Percentiles rank a stretch among this genome's conserved stretches.
phyloP scores from a whole-genome alignment of 2,329 filamentous ascomycete species.

The Cladosporium sp. region DNA sequence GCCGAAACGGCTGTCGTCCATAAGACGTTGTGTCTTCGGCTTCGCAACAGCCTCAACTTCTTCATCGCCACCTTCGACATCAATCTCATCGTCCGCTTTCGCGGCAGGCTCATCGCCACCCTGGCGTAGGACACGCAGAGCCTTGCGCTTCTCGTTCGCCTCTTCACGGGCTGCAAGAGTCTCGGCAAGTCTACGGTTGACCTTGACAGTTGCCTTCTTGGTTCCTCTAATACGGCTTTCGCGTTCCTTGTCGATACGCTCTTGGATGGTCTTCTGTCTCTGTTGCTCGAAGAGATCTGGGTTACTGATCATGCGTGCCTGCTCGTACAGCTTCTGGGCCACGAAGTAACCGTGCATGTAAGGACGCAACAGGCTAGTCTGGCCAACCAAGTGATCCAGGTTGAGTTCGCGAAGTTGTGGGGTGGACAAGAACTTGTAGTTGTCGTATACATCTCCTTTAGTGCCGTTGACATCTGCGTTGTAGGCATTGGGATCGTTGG shows the following conservation, averaged over 20 bases:
- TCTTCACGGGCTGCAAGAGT: slow-evolving; percentile 68
- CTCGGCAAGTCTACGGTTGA: slow-evolving; percentile 76
- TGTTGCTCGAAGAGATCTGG: slow-evolving; percentile 94
- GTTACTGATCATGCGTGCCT: slow-evolving; percentile 88
- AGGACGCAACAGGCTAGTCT: slow-evolving; percentile 82
- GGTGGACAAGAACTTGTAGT: slow-evolving; percentile 95
- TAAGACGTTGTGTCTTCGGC: slow-evolving; percentile 50
- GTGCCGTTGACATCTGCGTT: slow-evolving; percentile 40
- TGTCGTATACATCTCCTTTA: slow-evolving; percentile 83
- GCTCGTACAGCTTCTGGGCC: slow-evolving; percentile 90
- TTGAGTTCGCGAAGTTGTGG: slow-evolving; percentile 83
- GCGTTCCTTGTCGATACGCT: slow-evolving; percentile 96
- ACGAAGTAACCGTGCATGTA: slow-evolving; percentile 99
- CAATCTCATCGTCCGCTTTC: slow-evolving; percentile 51
- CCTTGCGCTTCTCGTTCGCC: slow-evolving; percentile 55
- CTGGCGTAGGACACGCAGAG: slow-evolving; percentile 55
- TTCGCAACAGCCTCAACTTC: slow-evolving; percentile 32
- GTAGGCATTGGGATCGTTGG: slow-evolving; percentile 61
- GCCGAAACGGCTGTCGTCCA: slow-evolving; percentile 84
- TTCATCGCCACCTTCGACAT: slow-evolving; percentile 41
- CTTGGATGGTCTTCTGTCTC: slow-evolving; percentile 83
- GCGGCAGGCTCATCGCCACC: slow-evolving; percentile 53
- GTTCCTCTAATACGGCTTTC: slow-evolving; percentile 88
- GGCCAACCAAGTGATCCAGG: slow-evolving; percentile 84
- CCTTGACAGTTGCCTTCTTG: slow-evolving; percentile 87